Base-by-base conservation (phyloP, 768 basidiomycete genomes). In the Leccinum sublutescens region DNA sequence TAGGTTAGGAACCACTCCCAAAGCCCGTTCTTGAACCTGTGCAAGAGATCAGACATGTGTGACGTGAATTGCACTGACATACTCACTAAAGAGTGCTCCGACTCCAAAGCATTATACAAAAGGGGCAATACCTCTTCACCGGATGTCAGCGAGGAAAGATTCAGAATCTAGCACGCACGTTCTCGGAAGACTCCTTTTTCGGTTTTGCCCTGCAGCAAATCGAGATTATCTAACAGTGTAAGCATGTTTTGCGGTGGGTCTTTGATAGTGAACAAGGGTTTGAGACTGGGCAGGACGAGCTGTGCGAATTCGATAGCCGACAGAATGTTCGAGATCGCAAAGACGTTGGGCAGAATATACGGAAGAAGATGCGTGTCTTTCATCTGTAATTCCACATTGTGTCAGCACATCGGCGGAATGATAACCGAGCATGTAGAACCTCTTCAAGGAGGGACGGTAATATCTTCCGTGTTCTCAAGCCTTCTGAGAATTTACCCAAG, bases 161-260 rank as follows among this genome's bases (percentile, higher is more conserved):
- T 15, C 12, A 15, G 45, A 49, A 34, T 17, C 2, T 25, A 34
- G 50, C 3, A 80, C 89, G 68, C 63, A 97, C 95, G 90, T 74
- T 95, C 94, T 65, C 91, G 80, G 74, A 98, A 98, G 3, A 89
- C 83, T 10, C 74, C 75, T 62, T 94, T 93, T 55, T 91, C 87
- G 2, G 94, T 95, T 76, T 99, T 99, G 59, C 80, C 84, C 66
- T 95, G 93, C 29, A 99, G 79, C 76, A 95, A 83, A 23, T 82
- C 77, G 8, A 99, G 79, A 66, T 96, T 96, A 66, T 98, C 95
- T 49, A 99, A 74, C 25, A 99, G 76, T 0, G 94, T 95, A 53
- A 98, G 74, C 92, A 98, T 96, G 63, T 95, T 97, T 74, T 98
- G 95, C 0, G 96, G 95, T 17, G 97, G 96, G 66, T 99, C 97